A percentile compares a stretch with the other conserved stretches of the same genome.
Evolutionary conservation across 805 yeast genomes (phyloP).

Genomic region (Barnettozyma populi): DNA sequence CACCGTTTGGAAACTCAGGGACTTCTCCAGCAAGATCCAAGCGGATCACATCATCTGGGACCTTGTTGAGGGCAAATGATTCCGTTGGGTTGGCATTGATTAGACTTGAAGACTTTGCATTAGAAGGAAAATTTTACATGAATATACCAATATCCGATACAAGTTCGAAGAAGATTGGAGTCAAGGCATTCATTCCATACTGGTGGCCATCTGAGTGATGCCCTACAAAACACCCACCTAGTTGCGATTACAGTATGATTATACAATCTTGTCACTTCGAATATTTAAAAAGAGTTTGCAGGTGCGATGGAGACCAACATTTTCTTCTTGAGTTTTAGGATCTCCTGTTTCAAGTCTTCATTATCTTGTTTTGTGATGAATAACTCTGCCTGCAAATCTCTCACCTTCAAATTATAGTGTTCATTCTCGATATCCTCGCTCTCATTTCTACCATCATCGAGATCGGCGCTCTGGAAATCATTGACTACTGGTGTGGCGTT

Average conservation of each 20-base stretch:
- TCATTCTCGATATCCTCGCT: constrained; percentile 35
- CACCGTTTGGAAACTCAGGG: constrained; percentile 35
- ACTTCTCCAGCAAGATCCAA: constrained; percentile 8
- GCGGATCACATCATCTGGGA: constrained; percentile 48
- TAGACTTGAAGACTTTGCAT: constrained; percentile 39
- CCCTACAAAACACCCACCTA: neutral
- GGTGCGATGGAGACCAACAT: constrained; percentile 28
- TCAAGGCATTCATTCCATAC: constrained; percentile 54
- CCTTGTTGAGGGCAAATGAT: constrained; percentile 48
- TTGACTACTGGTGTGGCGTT: constrained; percentile 22
- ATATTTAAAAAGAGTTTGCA: neutral
- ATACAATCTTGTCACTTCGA: neutral
- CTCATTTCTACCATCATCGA: constrained; percentile 27
- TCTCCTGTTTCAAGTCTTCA: constrained; percentile 65
- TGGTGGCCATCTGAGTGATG: constrained; percentile 59
- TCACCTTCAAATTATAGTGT: constrained; percentile 68
- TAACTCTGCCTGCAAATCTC: constrained; percentile 80
- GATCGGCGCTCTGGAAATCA: constrained; percentile 20
- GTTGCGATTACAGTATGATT: neutral
- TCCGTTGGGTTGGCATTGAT: constrained; percentile 65
- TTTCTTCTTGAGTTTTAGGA: constrained; percentile 53
- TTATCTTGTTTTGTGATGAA: constrained; percentile 78
- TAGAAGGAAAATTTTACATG: constrained; percentile 28
- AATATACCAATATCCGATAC: constrained; percentile 24
- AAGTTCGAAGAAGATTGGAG: constrained; percentile 29